These are phyloP conservation scores for Diophrys appendiculata DNA, from an alignment of 73 alveolate genomes.

Conservation along the genomic window DNA sequence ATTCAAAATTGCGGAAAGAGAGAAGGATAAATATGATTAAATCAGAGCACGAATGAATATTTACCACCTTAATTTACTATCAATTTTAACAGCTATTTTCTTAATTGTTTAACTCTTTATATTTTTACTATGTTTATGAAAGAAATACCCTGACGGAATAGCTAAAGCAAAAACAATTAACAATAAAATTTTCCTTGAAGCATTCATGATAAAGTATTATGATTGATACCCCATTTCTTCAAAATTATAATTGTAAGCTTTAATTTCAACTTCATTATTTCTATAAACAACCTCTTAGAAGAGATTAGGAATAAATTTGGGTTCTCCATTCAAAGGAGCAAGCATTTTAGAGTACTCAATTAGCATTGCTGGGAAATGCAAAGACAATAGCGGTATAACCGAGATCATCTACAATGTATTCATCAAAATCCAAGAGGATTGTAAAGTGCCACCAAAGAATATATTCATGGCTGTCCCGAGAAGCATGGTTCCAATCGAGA, in stretches of 20 bases:
- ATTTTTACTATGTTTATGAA: not conserved
- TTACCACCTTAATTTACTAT: slow-evolving; percentile 11
- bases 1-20: slow-evolving; percentile 6
- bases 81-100: not conserved
- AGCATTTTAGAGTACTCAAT: slow-evolving; percentile 2
- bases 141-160: not conserved
- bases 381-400: slow-evolving; percentile 5
- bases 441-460: slow-evolving; percentile 15
- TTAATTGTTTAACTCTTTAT: not conserved
- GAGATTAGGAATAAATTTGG: slow-evolving; percentile 10
- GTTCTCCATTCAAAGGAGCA: slow-evolving; percentile 28
- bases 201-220: not conserved
- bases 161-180: not conserved
- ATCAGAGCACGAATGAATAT: slow-evolving; percentile 10
- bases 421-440: slow-evolving; percentile 18
- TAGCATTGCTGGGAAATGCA: slow-evolving; percentile 9
- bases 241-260: slow-evolving; percentile 6
- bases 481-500: not conserved
- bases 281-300: not conserved
- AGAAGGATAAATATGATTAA: slow-evolving; percentile 3
- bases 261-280: not conserved
- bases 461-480: slow-evolving; percentile 1
- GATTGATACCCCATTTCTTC: slow-evolving; percentile 2
- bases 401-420: slow-evolving; percentile 8
- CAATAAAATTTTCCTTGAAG: slow-evolving; percentile 10